These are phyloP conservation scores for Colletotrichum eleusines DNA, from an alignment of 2,329 filamentous ascomycete genomes.

Conservation along the genomic window DNA sequence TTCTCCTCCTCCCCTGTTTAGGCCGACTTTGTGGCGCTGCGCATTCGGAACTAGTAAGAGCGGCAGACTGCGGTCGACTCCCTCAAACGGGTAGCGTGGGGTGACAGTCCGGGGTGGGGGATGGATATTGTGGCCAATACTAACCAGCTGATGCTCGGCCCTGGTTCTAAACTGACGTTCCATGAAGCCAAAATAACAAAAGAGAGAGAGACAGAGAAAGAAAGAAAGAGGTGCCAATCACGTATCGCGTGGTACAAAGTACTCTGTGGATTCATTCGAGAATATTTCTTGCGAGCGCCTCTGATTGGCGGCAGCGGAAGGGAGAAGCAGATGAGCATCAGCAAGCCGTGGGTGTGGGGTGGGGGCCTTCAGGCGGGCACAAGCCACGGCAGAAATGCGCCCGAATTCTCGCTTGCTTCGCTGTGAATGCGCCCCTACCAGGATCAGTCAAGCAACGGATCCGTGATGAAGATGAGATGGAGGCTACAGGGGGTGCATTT, in stretches of 20 bases:
- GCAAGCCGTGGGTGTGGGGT: slow-evolving; percentile 7
- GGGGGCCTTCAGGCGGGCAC: slow-evolving; percentile 6
- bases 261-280: not conserved
- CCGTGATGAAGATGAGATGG: slow-evolving; percentile 30
- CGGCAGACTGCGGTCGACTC: not conserved
- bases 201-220: too few relatives aligned
- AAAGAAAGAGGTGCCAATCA: not conserved
- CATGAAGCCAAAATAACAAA: not conserved
- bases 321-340: slow-evolving; percentile 18
- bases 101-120: slow-evolving; percentile 15
- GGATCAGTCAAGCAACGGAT: slow-evolving; percentile 40
- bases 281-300: slow-evolving; percentile 17
- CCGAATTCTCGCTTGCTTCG: slow-evolving; percentile 36
- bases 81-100: slow-evolving; percentile 27
- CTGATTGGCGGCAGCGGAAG: slow-evolving; percentile 27
- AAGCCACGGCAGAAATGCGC: slow-evolving; percentile 30
- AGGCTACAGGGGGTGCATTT: slow-evolving; percentile 20
- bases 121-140: slow-evolving; percentile 15
- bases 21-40: not conserved
- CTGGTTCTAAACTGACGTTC: slow-evolving; percentile 20
- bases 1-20: not conserved
- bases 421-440: slow-evolving; percentile 13
- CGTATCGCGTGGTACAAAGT: slow-evolving; percentile 12
- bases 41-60: not conserved
- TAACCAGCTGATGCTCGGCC: slow-evolving; percentile 11